Conservation (phyloP, 805 yeast species). For the Jamesozyma lodderae region DNA sequence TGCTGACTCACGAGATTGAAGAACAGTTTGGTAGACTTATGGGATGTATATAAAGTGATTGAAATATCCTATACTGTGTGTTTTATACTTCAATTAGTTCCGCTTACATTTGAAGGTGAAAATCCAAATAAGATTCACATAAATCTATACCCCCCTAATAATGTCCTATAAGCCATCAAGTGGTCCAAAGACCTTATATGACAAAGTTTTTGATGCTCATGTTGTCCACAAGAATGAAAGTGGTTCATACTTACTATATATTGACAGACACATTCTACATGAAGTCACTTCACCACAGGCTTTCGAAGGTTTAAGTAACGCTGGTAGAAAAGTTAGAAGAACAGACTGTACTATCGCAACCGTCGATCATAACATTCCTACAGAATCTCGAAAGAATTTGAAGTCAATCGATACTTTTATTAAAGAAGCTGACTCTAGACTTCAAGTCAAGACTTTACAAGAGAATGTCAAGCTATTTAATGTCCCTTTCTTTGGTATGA, state of each 20-base stretch:
- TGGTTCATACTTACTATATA: constrained; percentile 79
- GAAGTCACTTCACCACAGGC: constrained; percentile 99
- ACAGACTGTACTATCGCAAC: constrained; percentile 89
- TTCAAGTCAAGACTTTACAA: constrained; percentile 88
- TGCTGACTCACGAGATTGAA: no score
- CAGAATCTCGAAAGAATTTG: constrained; percentile 72
- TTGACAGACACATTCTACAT: constrained; percentile 95
- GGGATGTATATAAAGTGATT: no score
- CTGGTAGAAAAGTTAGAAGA: constrained; percentile 85
- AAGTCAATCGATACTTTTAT: constrained; percentile 71
- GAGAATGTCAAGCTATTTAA: constrained; percentile 85
- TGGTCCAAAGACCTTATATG: constrained; percentile 73
- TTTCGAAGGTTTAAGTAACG: constrained; percentile 85
- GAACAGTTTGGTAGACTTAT: no score
- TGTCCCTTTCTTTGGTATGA: constrained; percentile 90
- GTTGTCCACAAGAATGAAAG: constrained; percentile 82
- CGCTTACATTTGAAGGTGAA: no score
- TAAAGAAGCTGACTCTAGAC: constrained; percentile 80
- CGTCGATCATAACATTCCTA: constrained; percentile 96
- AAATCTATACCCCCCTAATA: neutral
- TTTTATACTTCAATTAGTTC: no score
- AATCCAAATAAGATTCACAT: neutral
- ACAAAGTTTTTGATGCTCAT: constrained; percentile 93
- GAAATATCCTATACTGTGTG: no score
- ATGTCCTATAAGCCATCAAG: constrained; percentile 28